Evolutionary conservation across 2,329 filamentous ascomycete species (phyloP).

Genomic region (Botrytis deweyae): DNA sequence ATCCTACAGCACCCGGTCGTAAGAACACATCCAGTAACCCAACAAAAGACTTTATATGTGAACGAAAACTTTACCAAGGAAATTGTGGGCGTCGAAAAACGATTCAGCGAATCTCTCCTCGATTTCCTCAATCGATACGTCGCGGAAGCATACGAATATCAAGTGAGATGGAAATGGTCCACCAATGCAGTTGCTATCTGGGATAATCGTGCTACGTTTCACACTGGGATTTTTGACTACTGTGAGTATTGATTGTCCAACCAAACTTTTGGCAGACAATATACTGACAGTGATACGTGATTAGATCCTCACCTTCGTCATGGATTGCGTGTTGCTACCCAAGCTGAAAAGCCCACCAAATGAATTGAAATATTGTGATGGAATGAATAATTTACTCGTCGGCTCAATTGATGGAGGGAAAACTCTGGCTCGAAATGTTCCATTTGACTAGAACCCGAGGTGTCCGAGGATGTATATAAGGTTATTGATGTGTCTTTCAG

Average conservation of each 20-base stretch:
- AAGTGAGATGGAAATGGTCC: slow-evolving; percentile 36
- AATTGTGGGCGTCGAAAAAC: slow-evolving; percentile 35
- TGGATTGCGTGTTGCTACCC: slow-evolving; percentile 67
- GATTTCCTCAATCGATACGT: slow-evolving; percentile 33
- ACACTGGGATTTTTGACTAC: slow-evolving; percentile 21
- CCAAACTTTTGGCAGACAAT: neutral
- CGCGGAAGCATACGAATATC: slow-evolving; percentile 34
- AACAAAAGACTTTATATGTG: slow-evolving; percentile 33
- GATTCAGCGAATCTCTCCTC: slow-evolving; percentile 31
- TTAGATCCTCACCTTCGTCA: slow-evolving; percentile 47
- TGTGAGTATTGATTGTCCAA: neutral
- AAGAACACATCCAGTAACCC: slow-evolving; percentile 37
- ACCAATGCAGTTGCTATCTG: slow-evolving; percentile 34
- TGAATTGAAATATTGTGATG: neutral
- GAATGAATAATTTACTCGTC: neutral
- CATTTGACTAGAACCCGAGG: neutral
- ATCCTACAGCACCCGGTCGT: slow-evolving; percentile 34
- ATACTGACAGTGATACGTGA: neutral
- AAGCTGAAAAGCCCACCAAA: slow-evolving; percentile 63
- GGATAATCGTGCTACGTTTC: slow-evolving; percentile 31
- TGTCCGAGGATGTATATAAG: neutral
- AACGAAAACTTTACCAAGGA: slow-evolving; percentile 31
- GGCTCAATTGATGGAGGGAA: neutral
- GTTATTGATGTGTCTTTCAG: neutral
- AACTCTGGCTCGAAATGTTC: neutral